Conservation (phyloP, 495 filamentous ascomycete genomes). For the Xylaria acuta region DNA sequence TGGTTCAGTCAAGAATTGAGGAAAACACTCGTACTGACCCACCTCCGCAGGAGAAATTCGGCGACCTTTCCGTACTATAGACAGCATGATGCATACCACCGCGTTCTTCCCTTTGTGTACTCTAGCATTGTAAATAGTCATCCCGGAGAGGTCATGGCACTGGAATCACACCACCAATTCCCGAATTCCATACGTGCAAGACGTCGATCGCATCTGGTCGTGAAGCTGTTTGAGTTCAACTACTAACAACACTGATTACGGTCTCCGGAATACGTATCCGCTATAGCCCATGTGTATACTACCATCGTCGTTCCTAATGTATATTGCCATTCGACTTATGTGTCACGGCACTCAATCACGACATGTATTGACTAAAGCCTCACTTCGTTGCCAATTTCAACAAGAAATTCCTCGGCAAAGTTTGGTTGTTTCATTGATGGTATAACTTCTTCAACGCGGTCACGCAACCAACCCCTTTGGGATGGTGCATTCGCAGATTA, state of each 20-base stretch:
- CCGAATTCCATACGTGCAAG: neutral
- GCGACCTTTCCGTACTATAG: constrained; percentile 92
- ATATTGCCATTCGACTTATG: neutral
- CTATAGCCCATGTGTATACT: neutral
- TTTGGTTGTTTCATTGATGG: neutral
- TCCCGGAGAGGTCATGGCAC: constrained; percentile 34
- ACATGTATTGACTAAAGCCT: neutral
- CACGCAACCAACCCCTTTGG: neutral
- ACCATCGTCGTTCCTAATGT: neutral
- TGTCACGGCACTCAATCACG: neutral
- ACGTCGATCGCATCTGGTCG: neutral
- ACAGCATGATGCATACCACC: constrained; percentile 38
- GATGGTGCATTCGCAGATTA: neutral
- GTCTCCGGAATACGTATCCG: neutral
- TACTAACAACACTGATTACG: neutral
- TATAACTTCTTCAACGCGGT: neutral
- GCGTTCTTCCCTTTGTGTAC: constrained; percentile 59
- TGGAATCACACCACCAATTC: constrained; percentile 41
- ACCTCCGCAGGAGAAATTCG: constrained; percentile 86
- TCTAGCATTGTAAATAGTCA: constrained; percentile 65
- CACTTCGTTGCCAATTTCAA: neutral
- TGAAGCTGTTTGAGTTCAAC: neutral
- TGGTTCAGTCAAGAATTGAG: neutral
- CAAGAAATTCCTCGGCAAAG: neutral
- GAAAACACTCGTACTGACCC: constrained; percentile 23